phyloP scores from a whole-genome alignment of 208 protist genomes.

The Trypanosoma cruzi region DNA sequence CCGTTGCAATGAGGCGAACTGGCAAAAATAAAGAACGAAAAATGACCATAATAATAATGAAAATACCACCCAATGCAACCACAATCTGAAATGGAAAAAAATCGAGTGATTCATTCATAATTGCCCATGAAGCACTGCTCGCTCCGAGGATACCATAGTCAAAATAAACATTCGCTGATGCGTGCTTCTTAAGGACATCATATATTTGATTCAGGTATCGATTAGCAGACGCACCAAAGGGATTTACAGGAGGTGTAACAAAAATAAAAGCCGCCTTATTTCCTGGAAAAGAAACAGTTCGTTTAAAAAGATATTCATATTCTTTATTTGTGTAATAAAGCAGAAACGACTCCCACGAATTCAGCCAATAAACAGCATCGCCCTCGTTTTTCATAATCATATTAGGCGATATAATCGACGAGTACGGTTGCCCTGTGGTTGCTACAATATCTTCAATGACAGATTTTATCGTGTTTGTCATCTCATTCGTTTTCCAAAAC shows the following conservation, averaged over 20 bases:
- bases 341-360: background rate
- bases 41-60: conserved; percentile 28
- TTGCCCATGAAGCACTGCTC: conserved; percentile 20
- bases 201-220: conserved; percentile 20
- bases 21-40: conserved; percentile 34
- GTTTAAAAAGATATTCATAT: conserved; percentile 23
- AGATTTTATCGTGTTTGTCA: conserved; percentile 22
- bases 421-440: conserved; percentile 7
- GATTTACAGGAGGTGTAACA: conserved; percentile 12
- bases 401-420: conserved; percentile 14
- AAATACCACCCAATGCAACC: conserved; percentile 30
- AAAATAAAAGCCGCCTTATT: conserved; percentile 16
- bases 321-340: background rate
- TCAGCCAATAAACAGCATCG: conserved; percentile 9
- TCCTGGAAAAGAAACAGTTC: conserved; percentile 12
- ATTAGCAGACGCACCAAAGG: conserved; percentile 21
- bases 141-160: conserved; percentile 26
- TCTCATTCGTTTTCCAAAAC: conserved; percentile 23
- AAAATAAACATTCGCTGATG: conserved; percentile 8
- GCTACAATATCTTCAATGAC: conserved; percentile 20
- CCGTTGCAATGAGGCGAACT: conserved; percentile 29
- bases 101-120: conserved; percentile 30
- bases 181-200: conserved; percentile 17
- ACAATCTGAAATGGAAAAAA: conserved; percentile 40
- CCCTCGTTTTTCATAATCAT: background rate